phyloP scores from a whole-genome alignment of 1,284 basidiomycete species.

The Malassezia slooffiae region DNA sequence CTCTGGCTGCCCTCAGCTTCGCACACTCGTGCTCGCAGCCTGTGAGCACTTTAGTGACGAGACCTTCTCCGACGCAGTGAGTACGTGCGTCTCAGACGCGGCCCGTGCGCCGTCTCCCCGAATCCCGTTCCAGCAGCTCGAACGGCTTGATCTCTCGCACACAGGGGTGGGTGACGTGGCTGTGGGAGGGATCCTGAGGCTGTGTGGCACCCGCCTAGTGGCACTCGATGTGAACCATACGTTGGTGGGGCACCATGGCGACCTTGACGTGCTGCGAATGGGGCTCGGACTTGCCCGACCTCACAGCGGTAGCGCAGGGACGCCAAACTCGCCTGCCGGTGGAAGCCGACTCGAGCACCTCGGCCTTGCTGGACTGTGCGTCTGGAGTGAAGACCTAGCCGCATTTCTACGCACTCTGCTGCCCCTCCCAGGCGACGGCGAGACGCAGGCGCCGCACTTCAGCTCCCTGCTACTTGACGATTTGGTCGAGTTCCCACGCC shows the following conservation, averaged over 20 bases:
- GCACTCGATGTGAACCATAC: slow-evolving; percentile 12
- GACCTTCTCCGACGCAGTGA: slow-evolving; percentile 2
- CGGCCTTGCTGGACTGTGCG: slow-evolving; percentile 8
- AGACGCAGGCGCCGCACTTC: not conserved
- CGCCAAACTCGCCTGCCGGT: not conserved
- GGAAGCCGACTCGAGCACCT: slow-evolving; percentile 7
- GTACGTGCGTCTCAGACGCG: not conserved
- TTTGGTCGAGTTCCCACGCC: slow-evolving; percentile 12
- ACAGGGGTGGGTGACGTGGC: slow-evolving; percentile 11
- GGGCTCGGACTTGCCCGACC: slow-evolving; percentile 3
- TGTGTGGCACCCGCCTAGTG: slow-evolving; percentile 4
- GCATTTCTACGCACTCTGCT: not conserved
- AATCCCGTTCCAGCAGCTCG: slow-evolving; percentile 10
- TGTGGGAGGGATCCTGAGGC: slow-evolving; percentile 4
- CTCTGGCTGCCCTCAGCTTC: not conserved
- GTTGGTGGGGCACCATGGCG: slow-evolving; percentile 3
- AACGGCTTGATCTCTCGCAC: slow-evolving; percentile 8
- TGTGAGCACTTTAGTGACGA: slow-evolving; percentile 10
- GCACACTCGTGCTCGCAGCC: slow-evolving; percentile 2
- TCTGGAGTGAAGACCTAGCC: slow-evolving; percentile 1
- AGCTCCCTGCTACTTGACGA: slow-evolving; percentile 7
- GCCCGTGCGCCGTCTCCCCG: not conserved
- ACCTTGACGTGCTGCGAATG: slow-evolving; percentile 10
- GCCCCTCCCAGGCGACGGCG: not conserved
- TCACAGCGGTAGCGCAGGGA: no score